Evolutionary conservation across 345 rosid species (phyloP).

Genomic region (Eucalyptus curtisii): DNA sequence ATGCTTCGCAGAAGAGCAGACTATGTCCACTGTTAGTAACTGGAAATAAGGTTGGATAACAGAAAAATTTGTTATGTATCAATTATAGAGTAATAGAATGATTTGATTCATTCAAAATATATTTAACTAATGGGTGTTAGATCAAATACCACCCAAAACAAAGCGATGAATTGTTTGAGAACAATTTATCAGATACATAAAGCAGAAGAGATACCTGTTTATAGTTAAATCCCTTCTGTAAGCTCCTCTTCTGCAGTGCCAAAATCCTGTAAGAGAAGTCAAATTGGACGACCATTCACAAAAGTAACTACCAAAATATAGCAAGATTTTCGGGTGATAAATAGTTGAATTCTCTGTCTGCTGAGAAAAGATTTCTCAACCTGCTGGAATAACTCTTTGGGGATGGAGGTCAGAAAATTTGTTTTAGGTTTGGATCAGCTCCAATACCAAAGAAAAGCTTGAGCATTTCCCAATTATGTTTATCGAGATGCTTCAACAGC

Average conservation of each 20-base stretch:
- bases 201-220: constrained; percentile 45
- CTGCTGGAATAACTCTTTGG: too few relatives aligned
- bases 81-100: not conserved
- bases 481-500: too few relatives aligned
- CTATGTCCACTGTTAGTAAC: not conserved
- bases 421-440: too few relatives aligned
- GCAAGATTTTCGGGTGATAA: not conserved
- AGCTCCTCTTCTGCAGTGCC: constrained; percentile 96
- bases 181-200: not conserved
- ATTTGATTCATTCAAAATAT: not conserved
- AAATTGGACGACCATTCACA: not conserved
- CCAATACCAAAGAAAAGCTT: too few relatives aligned
- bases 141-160: not conserved
- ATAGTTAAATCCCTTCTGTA: constrained; percentile 87
- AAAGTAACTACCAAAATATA: not conserved
- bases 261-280: constrained; percentile 38
- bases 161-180: not conserved
- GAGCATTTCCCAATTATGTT: too few relatives aligned
- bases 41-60: not conserved
- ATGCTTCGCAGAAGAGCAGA: not conserved
- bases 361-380: too few relatives aligned
- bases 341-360: too few relatives aligned
- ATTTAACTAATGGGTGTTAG: not conserved
- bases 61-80: not conserved
- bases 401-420: too few relatives aligned